Evolutionary conservation across 202 grass and related monocot genomes (phyloP), one percentile per base, ranked within the genome.

Genomic region (Carex arenaria): DNA sequence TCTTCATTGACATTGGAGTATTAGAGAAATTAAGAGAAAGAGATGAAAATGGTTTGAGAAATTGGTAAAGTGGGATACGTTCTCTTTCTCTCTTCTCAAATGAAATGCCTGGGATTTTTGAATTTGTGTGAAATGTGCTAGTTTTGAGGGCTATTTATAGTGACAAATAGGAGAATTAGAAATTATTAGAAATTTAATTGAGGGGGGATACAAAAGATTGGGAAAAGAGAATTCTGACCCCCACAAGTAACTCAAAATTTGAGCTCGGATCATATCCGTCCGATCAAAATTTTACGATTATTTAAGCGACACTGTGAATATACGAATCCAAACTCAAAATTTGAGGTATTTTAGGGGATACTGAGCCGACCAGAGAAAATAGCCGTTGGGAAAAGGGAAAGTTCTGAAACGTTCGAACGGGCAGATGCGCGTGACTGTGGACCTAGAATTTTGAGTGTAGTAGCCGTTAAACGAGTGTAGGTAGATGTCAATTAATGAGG

Each of bases 331-430:
- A 40, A 40, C 38, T 7, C 1, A 7, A 40, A 40, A 1, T 40
- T 40, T 40, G 5, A 40, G 5, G 5, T 40, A 40, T 40, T 40
- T 1, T 40, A 5, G 38, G 5, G 38, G 0, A 40, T 5, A 5
- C 38, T 5, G 0, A 40, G 0, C 38, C 38, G 38, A 40, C 38
- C 38, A 0, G 38, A 40, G 67, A 51, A 86, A 83, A 74, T 72
- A 94, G 88, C 87, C 90, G 90, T 94, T 92, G 77, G 23, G 1
- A 77, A 38, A 36, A 65, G 61, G 53, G 57, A 74, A 77, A 67
- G 82, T 85, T 85, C 85, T 74, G 47, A 87, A 89, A 89, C 89
- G 85, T 89, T 91, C 89, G 89, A 88, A 93, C 80, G 62, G 32
- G 18, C 7, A 55, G 81, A n/a, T 52, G 82, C 78, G 79, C 36